A percentile compares a stretch with the other conserved stretches of the same genome.
Evolutionary conservation across 1,284 basidiomycete genomes (phyloP).

Genomic region (Pseudomicrostroma phylloplanum): DNA sequence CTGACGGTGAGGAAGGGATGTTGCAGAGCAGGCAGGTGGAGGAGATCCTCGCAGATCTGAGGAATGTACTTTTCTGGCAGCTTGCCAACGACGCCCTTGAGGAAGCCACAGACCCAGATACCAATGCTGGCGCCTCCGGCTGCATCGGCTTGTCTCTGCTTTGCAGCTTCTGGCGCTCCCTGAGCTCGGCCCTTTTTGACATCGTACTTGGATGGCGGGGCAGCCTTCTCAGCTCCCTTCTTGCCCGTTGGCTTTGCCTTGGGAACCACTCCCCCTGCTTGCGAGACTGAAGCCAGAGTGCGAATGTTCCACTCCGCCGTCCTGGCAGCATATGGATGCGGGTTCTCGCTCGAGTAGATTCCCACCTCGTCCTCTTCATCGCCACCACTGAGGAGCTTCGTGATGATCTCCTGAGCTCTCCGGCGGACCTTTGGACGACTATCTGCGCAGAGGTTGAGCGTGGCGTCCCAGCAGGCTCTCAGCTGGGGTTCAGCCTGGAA

Average conservation of each 20-base stretch:
- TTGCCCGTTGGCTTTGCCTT: slow-evolving; percentile 55
- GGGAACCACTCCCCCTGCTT: slow-evolving; percentile 54
- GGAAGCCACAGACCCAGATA: slow-evolving; percentile 44
- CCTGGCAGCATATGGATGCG: slow-evolving; percentile 72
- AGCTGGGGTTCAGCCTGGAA: slow-evolving; percentile 35
- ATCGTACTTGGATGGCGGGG: slow-evolving; percentile 32
- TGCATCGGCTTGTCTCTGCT: slow-evolving; percentile 29
- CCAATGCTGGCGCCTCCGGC: slow-evolving; percentile 41
- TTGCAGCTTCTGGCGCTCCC: slow-evolving; percentile 33
- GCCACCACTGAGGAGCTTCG: slow-evolving; percentile 56
- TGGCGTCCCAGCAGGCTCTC: slow-evolving; percentile 56
- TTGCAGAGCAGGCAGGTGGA: slow-evolving; percentile 39
- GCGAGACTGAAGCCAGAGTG: slow-evolving; percentile 64
- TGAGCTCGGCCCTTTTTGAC: slow-evolving; percentile 41
- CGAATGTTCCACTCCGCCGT: slow-evolving; percentile 72
- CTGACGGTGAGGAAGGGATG: slow-evolving; percentile 46
- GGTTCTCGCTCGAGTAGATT: slow-evolving; percentile 48
- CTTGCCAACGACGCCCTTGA: slow-evolving; percentile 32
- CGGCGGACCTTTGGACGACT: slow-evolving; percentile 87
- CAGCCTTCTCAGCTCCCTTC: slow-evolving; percentile 56
- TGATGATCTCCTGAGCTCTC: slow-evolving; percentile 77
- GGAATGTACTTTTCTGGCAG: slow-evolving; percentile 29
- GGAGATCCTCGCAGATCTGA: slow-evolving; percentile 24
- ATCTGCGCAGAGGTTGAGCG: slow-evolving; percentile 78
- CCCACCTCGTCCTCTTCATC: background rate